Percentiles rank a stretch among this genome's conserved stretches.
Evolutionary conservation across 148 eudicot genomes (phyloP).

Genomic region (Rhododendron ferrugineum): DNA sequence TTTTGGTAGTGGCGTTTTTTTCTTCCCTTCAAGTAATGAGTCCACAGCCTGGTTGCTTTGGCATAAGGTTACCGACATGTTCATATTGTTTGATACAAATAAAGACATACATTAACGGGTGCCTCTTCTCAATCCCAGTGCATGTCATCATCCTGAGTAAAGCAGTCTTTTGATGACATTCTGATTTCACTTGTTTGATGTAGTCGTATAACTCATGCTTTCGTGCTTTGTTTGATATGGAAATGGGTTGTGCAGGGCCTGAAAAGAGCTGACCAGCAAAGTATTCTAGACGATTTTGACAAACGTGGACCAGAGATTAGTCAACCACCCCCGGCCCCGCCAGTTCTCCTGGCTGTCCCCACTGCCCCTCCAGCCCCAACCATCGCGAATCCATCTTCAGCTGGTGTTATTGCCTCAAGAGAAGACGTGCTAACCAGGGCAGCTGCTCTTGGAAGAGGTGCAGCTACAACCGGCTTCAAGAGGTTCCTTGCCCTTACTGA

Average conservation of each 20-base stretch:
- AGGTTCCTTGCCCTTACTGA: slow-evolving; percentile 90
- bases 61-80: background rate
- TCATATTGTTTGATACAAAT: background rate
- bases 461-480: slow-evolving; percentile 89
- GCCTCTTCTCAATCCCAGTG: background rate
- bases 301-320: slow-evolving; percentile 72
- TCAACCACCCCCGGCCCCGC: slow-evolving; percentile 41
- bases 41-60: background rate
- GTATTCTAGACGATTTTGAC: slow-evolving; percentile 83
- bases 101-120: background rate
- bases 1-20: background rate
- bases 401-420: slow-evolving; percentile 51
- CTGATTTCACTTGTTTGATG: background rate
- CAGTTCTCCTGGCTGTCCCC: slow-evolving; percentile 26
- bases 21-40: background rate
- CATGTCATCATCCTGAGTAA: background rate
- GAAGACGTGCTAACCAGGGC: slow-evolving; percentile 95
- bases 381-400: slow-evolving; percentile 24
- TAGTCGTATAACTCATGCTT: background rate
- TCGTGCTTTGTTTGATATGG: slow-evolving; percentile 7
- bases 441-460: slow-evolving; percentile 95
- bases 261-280: slow-evolving; percentile 84
- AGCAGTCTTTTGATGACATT: background rate
- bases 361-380: slow-evolving; percentile 29
- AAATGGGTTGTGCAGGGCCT: slow-evolving; percentile 53